Evolutionary conservation across 345 rosid species (phyloP).

Genomic region (Pistacia integerrima): DNA sequence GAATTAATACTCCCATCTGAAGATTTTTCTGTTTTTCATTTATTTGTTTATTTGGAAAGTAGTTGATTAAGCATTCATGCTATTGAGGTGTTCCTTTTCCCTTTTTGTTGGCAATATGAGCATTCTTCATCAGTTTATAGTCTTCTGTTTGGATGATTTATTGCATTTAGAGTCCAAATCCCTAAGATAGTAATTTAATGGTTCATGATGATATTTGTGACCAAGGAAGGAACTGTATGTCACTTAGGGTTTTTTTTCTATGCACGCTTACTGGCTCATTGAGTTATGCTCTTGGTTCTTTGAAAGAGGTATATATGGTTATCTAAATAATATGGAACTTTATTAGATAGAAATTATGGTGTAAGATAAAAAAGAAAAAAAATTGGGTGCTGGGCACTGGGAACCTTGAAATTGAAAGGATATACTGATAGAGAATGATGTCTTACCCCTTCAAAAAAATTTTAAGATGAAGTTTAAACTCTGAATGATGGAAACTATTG

Average conservation of each 20-base stretch:
- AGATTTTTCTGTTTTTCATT: not conserved
- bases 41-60: not conserved
- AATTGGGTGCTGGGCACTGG: not conserved
- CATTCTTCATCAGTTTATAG: not conserved
- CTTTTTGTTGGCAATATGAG: not conserved
- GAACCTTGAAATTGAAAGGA: not conserved
- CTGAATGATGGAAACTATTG: not conserved
- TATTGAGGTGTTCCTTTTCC: not conserved
- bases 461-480: not conserved
- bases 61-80: not conserved
- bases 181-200: not conserved
- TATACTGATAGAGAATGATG: not conserved
- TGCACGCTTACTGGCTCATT: too few relatives aligned
- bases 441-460: not conserved
- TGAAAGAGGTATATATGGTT: not conserved
- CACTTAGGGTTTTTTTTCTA: not conserved
- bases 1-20: constrained; percentile 1
- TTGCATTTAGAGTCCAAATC: not conserved
- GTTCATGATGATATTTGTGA: not conserved
- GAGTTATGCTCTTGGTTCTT: not conserved
- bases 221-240: not conserved
- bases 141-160: not conserved
- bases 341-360: not conserved
- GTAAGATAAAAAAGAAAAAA: not conserved
- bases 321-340: not conserved